Evolutionary conservation across 192 early-diverging fungal genomes (phyloP), one percentile per base, ranked within the genome.

Genomic region (Coemansia sp.): DNA sequence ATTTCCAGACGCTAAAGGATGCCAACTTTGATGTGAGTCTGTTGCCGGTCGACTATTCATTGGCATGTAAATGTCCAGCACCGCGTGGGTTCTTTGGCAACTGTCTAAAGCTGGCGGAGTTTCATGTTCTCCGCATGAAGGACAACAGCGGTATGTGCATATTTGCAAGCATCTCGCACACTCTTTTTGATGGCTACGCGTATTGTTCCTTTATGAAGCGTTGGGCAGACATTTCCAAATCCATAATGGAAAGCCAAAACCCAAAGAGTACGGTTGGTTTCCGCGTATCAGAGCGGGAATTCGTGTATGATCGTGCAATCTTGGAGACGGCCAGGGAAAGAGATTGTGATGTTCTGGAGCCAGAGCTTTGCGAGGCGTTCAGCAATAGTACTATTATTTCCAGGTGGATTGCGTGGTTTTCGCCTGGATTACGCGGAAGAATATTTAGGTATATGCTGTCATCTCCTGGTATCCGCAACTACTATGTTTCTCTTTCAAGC

Each of bases 1-100:
- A 71, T 36, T 71, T 64, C 41, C 15, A 15, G 5, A 56, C 51
- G 1, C 46, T 77, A 1, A 39, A 68, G 41, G 55, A 18, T 6
- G 43, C 61, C 41, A 36, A 42, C 21, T 77, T 68, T 43, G 40
- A 48, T 22, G 61, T 62, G 61, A 19, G 16, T 10, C n/a, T 66
- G 10, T 41, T 67, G 41, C 61, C 74, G 4, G 51, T 54, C 8
- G 51, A 54, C 51, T 54, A 54, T 54, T 54, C 51, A 15, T 26
- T 22, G 1, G 39, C 32, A 8, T 41, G 57, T 16, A 59, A 40
- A 9, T n/a, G 15, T 16, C 57, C 57, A n/a, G 57, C 57, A 9
- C 57, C 57, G 13, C 57, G 36, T 59, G 57, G 57, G 10, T 6
- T 59, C 5, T 4, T 16, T 19, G 57, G 57, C 16, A 5, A n/a